These are phyloP conservation scores for Linnemannia zychae DNA, from an alignment of 192 early-diverging fungal genomes.

Conservation along the genomic window DNA sequence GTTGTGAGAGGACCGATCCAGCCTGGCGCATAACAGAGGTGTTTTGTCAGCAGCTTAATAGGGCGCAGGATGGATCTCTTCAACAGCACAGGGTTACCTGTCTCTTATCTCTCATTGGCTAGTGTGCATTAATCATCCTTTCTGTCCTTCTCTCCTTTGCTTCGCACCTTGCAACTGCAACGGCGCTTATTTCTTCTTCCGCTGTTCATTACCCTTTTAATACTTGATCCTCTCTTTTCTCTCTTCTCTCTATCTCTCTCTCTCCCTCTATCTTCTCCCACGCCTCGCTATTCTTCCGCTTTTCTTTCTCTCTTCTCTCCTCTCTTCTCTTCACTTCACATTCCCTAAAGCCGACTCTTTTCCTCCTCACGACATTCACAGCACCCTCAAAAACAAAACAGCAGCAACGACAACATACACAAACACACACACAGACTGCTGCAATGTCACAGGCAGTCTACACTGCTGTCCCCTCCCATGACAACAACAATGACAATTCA, in stretches of 20 bases:
- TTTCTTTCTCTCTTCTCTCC: constrained; percentile 5
- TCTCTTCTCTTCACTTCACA: background rate
- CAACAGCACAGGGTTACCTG: background rate
- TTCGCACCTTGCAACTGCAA: constrained; percentile 6
- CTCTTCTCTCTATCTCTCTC: background rate
- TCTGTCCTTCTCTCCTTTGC: background rate
- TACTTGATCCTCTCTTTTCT: background rate
- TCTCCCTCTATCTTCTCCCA: background rate
- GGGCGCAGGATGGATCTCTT: background rate
- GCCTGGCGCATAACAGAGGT: background rate
- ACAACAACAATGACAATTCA: background rate
- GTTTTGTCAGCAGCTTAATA: background rate
- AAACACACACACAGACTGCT: background rate
- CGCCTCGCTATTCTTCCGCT: background rate
- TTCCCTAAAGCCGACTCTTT: background rate
- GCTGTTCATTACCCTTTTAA: background rate
- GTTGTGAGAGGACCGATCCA: background rate
- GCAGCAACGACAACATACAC: background rate
- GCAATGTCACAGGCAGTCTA: constrained; percentile 24
- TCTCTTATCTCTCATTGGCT: background rate
- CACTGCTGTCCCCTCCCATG: constrained; percentile 38
- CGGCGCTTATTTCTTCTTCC: background rate
- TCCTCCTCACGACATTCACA: background rate
- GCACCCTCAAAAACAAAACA: background rate
- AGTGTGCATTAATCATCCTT: background rate